Evolutionary conservation across 805 yeast species (phyloP), one percentile per base, ranked within the genome.

Genomic region (Kodamaea leandrae): DNA sequence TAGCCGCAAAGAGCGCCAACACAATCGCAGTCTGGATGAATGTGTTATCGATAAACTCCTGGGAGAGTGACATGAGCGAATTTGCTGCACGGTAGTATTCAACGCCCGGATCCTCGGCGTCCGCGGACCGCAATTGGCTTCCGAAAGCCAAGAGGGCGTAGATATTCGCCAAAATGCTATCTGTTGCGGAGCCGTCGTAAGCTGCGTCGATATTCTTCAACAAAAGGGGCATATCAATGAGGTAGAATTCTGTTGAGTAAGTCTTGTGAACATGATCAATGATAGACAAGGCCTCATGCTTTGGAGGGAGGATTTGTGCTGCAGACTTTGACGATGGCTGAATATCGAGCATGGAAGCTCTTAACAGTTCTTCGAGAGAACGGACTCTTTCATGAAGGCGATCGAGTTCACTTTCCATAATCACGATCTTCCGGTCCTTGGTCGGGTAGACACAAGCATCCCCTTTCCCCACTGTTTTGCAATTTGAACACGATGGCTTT

Each of bases 321-420:
- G 40, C 8, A 12, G 9, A n/a, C 17, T 30, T 30, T 4, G 20
- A 7, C 4, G 33, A 20, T 4, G 33, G 13, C 20, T 30, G 16
- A n/a, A 4, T 4, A 13, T 30, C 21, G 6, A 30, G n/a, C 21
- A 12, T 30, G 13, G 33, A 30, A 8, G 34, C 35, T 3, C 40
- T 25, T 6, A 40, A 3, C 36, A 17, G 18, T 19, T 30, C 42
- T 42, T 66, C 71, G 36, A 63, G 51, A 35, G 57, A 53, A 30
- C 54, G 54, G 12, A 66, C 59, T 28, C 60, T 51, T 30, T 56
- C 64, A 41, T 65, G 66, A 12, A 68, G 49, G 21, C 55, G 51
- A 41, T 64, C 58, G 46, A 68, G 52, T 23, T 68, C 72, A 39
- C 64, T 58, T 48, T 68, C 72, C 72, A 68, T 67, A 26, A 68